Conservation (phyloP, 345 rosid species). For the Syzygium jambos region DNA sequence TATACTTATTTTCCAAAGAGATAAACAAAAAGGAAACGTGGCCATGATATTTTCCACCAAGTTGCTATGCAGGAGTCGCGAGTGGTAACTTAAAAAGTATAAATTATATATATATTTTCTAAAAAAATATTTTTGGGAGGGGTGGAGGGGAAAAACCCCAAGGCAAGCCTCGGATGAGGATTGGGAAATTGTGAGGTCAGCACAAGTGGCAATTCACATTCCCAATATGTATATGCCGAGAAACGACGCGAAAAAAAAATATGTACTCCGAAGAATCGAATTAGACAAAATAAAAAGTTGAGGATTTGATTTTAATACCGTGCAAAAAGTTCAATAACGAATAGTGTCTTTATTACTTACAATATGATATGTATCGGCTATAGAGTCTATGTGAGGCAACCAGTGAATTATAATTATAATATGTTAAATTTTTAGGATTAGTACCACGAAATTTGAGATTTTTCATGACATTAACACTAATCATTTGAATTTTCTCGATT, state of each 20-base stretch:
- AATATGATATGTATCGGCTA: not conserved
- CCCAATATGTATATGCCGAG: no score
- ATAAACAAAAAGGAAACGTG: not conserved
- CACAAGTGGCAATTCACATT: no score
- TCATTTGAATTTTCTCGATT: not conserved
- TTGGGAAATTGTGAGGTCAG: not conserved
- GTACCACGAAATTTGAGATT: no score
- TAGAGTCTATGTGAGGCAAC: no score
- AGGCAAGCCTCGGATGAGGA: not conserved
- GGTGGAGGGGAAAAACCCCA: no score
- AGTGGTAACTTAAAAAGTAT: not conserved
- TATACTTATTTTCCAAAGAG: not conserved
- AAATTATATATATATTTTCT: not conserved
- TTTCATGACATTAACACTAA: no score
- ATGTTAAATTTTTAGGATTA: no score
- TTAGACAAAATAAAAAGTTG: rapidly evolving
- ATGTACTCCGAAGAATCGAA: not conserved
- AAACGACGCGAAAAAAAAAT: no score
- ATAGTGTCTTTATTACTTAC: not conserved
- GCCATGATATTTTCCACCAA: not conserved
- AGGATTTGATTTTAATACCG: not conserved
- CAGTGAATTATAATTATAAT: no score
- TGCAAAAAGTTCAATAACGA: not conserved
- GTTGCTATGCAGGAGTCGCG: not conserved
- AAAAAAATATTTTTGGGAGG: not conserved